phyloP scores from a whole-genome alignment of 73 alveolate species.

The Tetrahymena malaccensis region DNA sequence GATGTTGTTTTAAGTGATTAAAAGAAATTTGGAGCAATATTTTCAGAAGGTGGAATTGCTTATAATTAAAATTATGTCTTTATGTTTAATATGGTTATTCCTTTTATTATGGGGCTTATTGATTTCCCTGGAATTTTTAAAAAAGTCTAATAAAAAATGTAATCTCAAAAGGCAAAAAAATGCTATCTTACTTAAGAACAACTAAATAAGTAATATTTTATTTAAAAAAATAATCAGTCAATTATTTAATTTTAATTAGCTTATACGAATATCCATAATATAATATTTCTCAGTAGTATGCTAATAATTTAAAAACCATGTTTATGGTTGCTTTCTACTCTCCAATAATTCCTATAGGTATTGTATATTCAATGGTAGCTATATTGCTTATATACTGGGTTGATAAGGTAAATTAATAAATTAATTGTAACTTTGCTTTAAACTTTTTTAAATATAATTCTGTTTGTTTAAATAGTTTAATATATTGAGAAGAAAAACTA shows the following conservation, averaged over 20 bases:
- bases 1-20: not conserved
- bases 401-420: not conserved
- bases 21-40: constrained; percentile 4
- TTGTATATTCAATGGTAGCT: constrained; percentile 7
- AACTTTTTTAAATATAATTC: no score
- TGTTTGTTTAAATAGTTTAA: not conserved
- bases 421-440: no score
- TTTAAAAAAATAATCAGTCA: not conserved
- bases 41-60: constrained; percentile 25
- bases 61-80: constrained; percentile 30
- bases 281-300: constrained; percentile 22
- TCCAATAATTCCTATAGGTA: constrained; percentile 18
- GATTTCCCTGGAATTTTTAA: constrained; percentile 15
- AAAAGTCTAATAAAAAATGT: not conserved
- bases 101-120: not conserved
- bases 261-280: constrained; percentile 27
- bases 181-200: constrained; percentile 1
- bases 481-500: constrained; percentile 19
- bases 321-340: constrained; percentile 37
- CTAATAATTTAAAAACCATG: constrained; percentile 19
- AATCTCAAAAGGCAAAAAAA: not conserved
- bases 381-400: constrained; percentile 19
- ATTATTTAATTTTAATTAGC: not conserved
- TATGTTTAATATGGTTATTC: constrained; percentile 9
- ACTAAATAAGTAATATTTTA: constrained; percentile 4